phyloP scores from a whole-genome alignment of 225 moss, liverwort and hornwort genomes.

The Ulota crispa region DNA sequence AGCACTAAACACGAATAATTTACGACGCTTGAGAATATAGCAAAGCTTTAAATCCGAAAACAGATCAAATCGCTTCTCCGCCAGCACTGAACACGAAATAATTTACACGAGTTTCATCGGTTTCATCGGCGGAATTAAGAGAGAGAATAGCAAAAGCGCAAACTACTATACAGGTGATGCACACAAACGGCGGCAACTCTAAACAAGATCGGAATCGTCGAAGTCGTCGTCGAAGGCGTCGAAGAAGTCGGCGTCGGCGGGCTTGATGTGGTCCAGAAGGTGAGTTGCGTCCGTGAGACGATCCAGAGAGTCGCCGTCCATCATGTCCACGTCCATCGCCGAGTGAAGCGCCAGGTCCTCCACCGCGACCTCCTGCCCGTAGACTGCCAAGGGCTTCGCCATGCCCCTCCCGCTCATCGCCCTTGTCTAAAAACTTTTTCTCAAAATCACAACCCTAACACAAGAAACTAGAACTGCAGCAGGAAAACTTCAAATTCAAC shows the following conservation, averaged over 20 bases:
- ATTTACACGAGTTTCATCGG: background rate
- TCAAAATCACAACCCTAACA: background rate
- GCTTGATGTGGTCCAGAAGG: constrained; percentile 56
- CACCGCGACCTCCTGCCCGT: constrained; percentile 59
- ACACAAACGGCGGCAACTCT: background rate
- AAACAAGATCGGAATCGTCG: constrained; percentile 74
- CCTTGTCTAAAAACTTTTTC: too few species aligned
- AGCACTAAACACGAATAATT: constrained; percentile 1
- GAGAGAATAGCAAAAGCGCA: background rate
- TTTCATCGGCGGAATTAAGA: background rate
- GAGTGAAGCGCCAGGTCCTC: constrained; percentile 63
- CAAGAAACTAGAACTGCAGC: background rate
- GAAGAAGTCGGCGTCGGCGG: constrained; percentile 80
- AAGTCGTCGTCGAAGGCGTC: constrained; percentile 87
- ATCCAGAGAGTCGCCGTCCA: constrained; percentile 76
- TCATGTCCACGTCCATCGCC: constrained; percentile 78
- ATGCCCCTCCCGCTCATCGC: constrained; percentile 28
- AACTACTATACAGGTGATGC: background rate
- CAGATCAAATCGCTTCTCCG: too few species aligned
- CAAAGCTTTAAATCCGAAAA: background rate
- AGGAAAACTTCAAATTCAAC: background rate
- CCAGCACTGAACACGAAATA: background rate
- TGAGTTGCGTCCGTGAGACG: constrained; percentile 52
- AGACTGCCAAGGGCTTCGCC: constrained; percentile 74
- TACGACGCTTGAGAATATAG: background rate